Percentiles rank a stretch among this genome's conserved stretches.
Evolutionary conservation across 352 stramenopile genomes (phyloP).

Genomic region (Globisporangium echinulatum): DNA sequence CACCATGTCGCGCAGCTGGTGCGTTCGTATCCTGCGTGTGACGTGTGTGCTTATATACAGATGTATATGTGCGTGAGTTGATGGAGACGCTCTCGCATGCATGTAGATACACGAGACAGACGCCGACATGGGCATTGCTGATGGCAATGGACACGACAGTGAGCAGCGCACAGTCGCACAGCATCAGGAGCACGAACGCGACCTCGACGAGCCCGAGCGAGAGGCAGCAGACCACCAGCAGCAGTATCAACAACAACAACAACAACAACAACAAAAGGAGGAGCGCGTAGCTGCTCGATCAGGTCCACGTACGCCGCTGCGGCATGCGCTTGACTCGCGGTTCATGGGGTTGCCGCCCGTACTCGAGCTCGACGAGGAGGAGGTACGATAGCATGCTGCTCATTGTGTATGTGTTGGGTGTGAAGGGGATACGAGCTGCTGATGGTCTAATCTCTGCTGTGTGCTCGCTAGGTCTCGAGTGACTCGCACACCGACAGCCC

Average conservation of each 20-base stretch:
- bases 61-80: not conserved
- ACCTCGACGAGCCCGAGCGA: conserved; percentile 21
- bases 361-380: conserved; percentile 43
- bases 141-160: conserved; percentile 1
- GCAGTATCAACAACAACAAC: conserved; percentile 3
- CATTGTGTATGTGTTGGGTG: not conserved
- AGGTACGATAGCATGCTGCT: conserved; percentile 1
- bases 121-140: not conserved
- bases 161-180: not conserved
- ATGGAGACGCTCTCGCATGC: not conserved
- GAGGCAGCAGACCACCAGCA: conserved; percentile 5
- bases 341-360: conserved; percentile 40
- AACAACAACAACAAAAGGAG: conserved; percentile 11
- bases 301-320: conserved; percentile 8
- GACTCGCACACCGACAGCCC: conserved; percentile 6
- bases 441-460: not conserved
- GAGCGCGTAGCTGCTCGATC: conserved; percentile 12
- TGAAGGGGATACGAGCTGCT: not conserved
- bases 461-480: conserved; percentile 13
- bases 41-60: not conserved
- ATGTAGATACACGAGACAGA: not conserved
- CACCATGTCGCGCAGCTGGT: conserved; percentile 54
- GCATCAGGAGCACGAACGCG: conserved; percentile 15
- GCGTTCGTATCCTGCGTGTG: conserved; percentile 8
- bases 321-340: conserved; percentile 21